Evolutionary conservation across 1,139 yeast genomes (phyloP).

Genomic region (Lodderomyces theae): DNA sequence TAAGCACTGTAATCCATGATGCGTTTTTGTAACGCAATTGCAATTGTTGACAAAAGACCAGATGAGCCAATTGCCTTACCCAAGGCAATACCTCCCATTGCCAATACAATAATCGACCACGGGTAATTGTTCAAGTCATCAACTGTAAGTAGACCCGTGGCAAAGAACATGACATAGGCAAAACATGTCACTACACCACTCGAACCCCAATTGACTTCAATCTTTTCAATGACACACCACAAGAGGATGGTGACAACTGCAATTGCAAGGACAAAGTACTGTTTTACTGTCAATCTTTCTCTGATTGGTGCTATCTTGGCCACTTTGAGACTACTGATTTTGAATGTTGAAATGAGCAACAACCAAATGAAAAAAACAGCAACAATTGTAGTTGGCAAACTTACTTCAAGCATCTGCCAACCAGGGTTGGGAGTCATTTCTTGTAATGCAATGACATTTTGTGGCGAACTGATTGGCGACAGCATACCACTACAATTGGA

Average conservation of each 20-base stretch:
- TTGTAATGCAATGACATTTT: slow-evolving; percentile 84
- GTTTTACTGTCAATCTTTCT: slow-evolving; percentile 71
- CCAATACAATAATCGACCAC: slow-evolving; percentile 89
- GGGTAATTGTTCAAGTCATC: slow-evolving; percentile 91
- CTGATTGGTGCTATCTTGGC: slow-evolving; percentile 62
- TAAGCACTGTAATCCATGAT: slow-evolving; percentile 65
- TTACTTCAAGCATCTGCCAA: slow-evolving; percentile 91
- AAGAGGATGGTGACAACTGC: slow-evolving; percentile 69
- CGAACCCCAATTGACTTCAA: slow-evolving; percentile 74
- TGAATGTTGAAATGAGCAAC: slow-evolving; percentile 64
- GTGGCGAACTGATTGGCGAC: slow-evolving; percentile 95
- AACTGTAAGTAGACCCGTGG: slow-evolving; percentile 76
- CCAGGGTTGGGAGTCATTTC: slow-evolving; percentile 76
- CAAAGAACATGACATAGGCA: slow-evolving; percentile 82
- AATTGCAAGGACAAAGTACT: slow-evolving; percentile 64
- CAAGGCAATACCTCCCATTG: slow-evolving; percentile 94
- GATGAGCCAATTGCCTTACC: slow-evolving; percentile 91
- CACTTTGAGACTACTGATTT: slow-evolving; percentile 46
- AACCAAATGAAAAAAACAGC: slow-evolving; percentile 69
- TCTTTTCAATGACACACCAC: slow-evolving; percentile 77
- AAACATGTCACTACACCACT: slow-evolving; percentile 86
- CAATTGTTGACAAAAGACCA: slow-evolving; percentile 78
- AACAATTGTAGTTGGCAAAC: slow-evolving; percentile 72
- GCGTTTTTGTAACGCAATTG: slow-evolving; percentile 58
- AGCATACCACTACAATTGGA: slow-evolving; percentile 95